phyloP scores from a whole-genome alignment of 805 yeast species.

The Kodamaea nitidulidarum region DNA sequence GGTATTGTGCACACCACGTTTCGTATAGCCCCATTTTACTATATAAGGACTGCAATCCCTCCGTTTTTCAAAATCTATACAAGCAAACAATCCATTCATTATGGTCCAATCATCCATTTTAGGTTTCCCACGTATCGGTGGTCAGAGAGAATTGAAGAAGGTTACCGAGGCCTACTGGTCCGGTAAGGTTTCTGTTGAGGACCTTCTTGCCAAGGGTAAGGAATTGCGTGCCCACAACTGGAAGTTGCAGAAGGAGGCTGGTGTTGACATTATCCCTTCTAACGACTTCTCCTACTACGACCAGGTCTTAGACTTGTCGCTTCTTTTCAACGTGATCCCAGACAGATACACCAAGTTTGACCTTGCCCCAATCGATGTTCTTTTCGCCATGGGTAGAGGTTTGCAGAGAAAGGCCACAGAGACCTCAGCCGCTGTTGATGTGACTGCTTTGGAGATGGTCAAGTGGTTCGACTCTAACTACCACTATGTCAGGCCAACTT shows the following conservation, averaged over 20 bases:
- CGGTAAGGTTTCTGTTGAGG: conserved; percentile 86
- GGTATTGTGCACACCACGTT: background rate
- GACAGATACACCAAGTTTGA: conserved; percentile 92
- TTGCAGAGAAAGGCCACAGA: conserved; percentile 94
- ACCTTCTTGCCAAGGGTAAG: conserved; percentile 87
- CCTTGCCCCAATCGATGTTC: conserved; percentile 83
- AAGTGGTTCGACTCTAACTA: conserved; percentile 99
- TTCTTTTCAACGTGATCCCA: conserved; percentile 93
- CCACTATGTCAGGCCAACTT: conserved; percentile 99
- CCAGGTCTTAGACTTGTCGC: conserved; percentile 89
- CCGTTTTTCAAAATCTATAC: background rate
- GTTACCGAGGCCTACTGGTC: conserved; percentile 99
- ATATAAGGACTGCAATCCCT: background rate
- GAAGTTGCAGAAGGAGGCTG: conserved; percentile 95
- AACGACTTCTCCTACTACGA: conserved; percentile 98
- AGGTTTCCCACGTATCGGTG: conserved; percentile 99
- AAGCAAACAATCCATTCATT: conserved; percentile 1
- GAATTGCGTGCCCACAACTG: conserved; percentile 94
- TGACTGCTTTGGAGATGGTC: conserved; percentile 98
- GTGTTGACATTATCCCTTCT: conserved; percentile 95
- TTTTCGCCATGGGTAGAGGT: conserved; percentile 99
- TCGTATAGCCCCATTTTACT: conserved; percentile 2
- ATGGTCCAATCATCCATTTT: conserved; percentile 97
- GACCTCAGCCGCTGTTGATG: conserved; percentile 86
- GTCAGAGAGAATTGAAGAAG: conserved; percentile 98